These are phyloP conservation scores for Parietaria judaica DNA, from an alignment of 306 rosid species.

Conservation along the genomic window DNA sequence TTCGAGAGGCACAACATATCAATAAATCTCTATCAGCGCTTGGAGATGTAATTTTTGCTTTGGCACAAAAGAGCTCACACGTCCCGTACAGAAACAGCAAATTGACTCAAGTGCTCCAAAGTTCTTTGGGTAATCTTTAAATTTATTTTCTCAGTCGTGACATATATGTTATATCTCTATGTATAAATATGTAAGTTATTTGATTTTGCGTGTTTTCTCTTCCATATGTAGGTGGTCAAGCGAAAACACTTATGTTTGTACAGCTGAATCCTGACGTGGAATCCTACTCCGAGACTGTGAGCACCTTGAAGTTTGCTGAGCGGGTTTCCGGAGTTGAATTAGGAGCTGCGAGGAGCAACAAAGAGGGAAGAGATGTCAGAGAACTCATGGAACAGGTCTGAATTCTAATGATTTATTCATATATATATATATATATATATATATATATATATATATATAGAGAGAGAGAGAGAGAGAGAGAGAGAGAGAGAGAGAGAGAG, in stretches of 20 bases:
- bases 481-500: too few relatives aligned
- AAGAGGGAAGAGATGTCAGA: constrained; percentile 92
- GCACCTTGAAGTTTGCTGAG: constrained; percentile 98
- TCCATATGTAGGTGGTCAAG: constrained; percentile 78
- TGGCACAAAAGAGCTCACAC: constrained; percentile 79
- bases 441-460: too few relatives aligned
- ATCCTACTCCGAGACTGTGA: constrained; percentile 77
- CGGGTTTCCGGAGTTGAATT: constrained; percentile 96
- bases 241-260: constrained; percentile 97
- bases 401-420: constrained; percentile 1
- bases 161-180: not conserved
- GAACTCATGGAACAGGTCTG: constrained; percentile 93
- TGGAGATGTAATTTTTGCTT: constrained; percentile 96
- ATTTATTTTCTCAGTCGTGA: constrained; percentile 6
- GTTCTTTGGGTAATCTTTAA: constrained; percentile 68
- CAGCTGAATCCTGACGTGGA: constrained; percentile 91
- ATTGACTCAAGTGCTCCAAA: constrained; percentile 95
- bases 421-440: constrained; percentile 6
- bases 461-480: too few relatives aligned
- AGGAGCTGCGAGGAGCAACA: constrained; percentile 96
- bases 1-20: constrained; percentile 98
- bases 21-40: constrained; percentile 94
- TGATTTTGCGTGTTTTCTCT: constrained; percentile 7
- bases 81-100: constrained; percentile 98
- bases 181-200: not conserved